phyloP scores from a whole-genome alignment of 352 stramenopile genomes.

The Phytophthora aleatoria region DNA sequence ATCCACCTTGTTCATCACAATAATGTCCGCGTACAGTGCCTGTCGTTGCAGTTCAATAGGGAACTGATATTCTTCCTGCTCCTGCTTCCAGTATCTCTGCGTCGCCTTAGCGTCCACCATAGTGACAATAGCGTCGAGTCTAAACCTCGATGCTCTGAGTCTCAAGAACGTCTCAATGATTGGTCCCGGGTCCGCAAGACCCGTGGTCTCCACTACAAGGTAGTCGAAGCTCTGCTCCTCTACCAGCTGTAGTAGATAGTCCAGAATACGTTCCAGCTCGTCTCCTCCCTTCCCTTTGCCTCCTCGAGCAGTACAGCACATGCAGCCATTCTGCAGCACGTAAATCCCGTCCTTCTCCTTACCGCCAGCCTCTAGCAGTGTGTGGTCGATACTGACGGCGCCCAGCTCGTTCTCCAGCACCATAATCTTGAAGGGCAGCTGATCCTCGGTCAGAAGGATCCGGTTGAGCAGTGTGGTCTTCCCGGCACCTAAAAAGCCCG shows the following conservation, averaged over 20 bases:
- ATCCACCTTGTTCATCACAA: constrained; percentile 81
- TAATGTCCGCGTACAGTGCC: constrained; percentile 68
- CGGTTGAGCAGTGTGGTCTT: constrained; percentile 98
- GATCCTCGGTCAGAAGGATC: constrained; percentile 86
- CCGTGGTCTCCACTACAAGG: constrained; percentile 97
- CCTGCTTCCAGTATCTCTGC: constrained; percentile 47
- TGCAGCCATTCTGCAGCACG: constrained; percentile 98
- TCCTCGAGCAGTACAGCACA: constrained; percentile 94
- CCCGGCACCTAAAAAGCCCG: constrained; percentile 93
- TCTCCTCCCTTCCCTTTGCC: constrained; percentile 86
- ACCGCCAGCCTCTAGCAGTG: constrained; percentile 42
- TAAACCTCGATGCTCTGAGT: constrained; percentile 89
- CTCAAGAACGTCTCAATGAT: constrained; percentile 98
- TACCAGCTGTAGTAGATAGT: constrained; percentile 74
- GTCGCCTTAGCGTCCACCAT: constrained; percentile 92
- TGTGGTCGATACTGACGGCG: constrained; percentile 73
- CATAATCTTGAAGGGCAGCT: constrained; percentile 93
- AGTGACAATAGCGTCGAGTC: constrained; percentile 96
- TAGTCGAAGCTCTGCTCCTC: constrained; percentile 93
- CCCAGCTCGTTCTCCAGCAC: constrained; percentile 93
- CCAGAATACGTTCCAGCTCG: constrained; percentile 92
- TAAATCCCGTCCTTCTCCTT: constrained; percentile 90
- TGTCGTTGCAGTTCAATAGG: constrained; percentile 70
- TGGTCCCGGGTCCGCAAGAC: constrained; percentile 95
- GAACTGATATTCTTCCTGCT: constrained; percentile 36